These are phyloP conservation scores for Prosopis cineraria DNA, from an alignment of 306 rosid genomes.

Conservation along the genomic window DNA sequence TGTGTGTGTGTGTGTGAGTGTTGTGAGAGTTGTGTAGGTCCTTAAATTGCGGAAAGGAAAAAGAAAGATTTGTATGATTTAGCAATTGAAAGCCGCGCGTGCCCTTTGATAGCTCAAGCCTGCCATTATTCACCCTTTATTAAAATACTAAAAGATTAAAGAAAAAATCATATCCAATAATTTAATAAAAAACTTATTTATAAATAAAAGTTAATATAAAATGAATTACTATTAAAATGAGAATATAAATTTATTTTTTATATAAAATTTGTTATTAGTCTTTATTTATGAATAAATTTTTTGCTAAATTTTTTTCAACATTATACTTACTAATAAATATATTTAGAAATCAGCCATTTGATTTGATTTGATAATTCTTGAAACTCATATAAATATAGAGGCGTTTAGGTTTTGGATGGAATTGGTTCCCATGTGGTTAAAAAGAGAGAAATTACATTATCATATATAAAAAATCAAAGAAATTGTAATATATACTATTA, in stretches of 20 bases:
- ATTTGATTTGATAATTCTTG: neutral
- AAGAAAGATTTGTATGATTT: neutral
- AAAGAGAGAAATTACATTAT: neutral
- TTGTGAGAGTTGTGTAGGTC: neutral
- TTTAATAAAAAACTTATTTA: too few relatives aligned
- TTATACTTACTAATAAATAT: too few relatives aligned
- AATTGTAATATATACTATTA: neutral
- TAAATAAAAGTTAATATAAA: too few relatives aligned
- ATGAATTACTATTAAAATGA: too few relatives aligned
- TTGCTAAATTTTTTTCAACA: too few relatives aligned
- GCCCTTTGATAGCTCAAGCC: neutral
- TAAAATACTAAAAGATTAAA: neutral
- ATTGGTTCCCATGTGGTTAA: neutral
- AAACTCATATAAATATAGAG: neutral
- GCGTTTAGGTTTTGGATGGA: neutral
- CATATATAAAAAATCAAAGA: neutral
- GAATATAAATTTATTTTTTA: too few relatives aligned
- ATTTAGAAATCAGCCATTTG: neutral
- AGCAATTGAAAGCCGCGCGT: neutral
- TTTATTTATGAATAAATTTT: too few relatives aligned
- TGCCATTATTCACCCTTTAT: neutral
- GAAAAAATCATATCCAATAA: too few relatives aligned
- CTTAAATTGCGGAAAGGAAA: neutral
- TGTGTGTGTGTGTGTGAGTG: neutral
- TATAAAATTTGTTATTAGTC: too few relatives aligned